phyloP scores from a whole-genome alignment of 2,329 filamentous ascomycete genomes.

The Truncatella angustata region DNA sequence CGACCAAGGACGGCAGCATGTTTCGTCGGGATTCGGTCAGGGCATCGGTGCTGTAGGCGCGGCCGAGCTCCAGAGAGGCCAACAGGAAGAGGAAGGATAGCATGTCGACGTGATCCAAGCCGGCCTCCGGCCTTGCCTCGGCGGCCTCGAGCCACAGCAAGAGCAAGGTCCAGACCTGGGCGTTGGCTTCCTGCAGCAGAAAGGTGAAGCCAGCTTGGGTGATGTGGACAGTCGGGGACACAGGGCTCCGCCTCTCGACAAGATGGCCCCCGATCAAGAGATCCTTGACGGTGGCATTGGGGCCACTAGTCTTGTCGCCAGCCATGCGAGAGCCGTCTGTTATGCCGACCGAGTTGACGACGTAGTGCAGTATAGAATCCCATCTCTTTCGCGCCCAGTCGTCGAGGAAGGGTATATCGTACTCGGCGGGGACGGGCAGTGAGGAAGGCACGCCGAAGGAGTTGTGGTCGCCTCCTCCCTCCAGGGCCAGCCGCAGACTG shows the following conservation, averaged over 20 bases:
- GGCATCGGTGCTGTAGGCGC: constrained; percentile 83
- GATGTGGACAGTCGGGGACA: constrained; percentile 61
- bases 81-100: constrained; percentile 95
- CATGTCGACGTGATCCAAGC: constrained; percentile 88
- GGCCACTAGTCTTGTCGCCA: constrained; percentile 45
- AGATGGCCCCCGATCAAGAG: constrained; percentile 78
- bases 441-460: constrained; percentile 87
- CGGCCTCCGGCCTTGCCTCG: constrained; percentile 49
- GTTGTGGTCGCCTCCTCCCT: constrained; percentile 78
- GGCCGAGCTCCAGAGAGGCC: constrained; percentile 86
- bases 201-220: constrained; percentile 95
- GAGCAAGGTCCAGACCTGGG: constrained; percentile 93
- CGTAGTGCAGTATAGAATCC: constrained; percentile 95
- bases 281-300: constrained; percentile 78
- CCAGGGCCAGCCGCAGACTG: constrained; percentile 82
- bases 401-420: constrained; percentile 75
- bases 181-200: constrained; percentile 89
- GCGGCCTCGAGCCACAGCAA: constrained; percentile 90
- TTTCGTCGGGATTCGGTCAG: constrained; percentile 78
- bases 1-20: constrained; percentile 86
- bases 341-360: constrained; percentile 73
- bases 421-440: constrained; percentile 57
- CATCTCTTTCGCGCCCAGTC: constrained; percentile 84
- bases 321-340: constrained; percentile 27
- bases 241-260: constrained; percentile 56